A percentile compares a stretch with the other conserved stretches of the same genome.
Evolutionary conservation across 371 early-diverging fungal species (phyloP).

Genomic region (Phascolomyces articulosus): DNA sequence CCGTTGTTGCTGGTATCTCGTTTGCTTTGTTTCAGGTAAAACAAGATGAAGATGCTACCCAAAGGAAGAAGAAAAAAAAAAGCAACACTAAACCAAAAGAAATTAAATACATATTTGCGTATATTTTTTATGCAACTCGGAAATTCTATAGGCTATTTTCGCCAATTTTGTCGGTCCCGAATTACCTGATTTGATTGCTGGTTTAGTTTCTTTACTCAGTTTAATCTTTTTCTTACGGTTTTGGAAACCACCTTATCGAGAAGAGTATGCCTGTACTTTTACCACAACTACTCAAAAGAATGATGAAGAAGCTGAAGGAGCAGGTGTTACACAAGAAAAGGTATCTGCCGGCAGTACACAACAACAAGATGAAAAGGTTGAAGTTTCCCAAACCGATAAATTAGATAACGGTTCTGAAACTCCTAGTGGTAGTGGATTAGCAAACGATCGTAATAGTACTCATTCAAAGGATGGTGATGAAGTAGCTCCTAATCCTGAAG

Average conservation of each 20-base stretch:
- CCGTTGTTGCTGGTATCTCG: constrained; percentile 41
- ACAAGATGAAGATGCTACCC: too few relatives aligned
- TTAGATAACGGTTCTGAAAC: not conserved
- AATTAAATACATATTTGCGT: too few relatives aligned
- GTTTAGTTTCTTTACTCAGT: constrained; percentile 39
- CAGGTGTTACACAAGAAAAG: not conserved
- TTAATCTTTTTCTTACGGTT: constrained; percentile 45
- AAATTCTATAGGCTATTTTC: constrained; percentile 25
- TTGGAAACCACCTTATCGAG: constrained; percentile 50
- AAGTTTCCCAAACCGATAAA: not conserved
- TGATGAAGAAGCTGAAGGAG: constrained; percentile 4
- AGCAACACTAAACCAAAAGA: too few relatives aligned
- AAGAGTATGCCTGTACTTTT: constrained; percentile 26
- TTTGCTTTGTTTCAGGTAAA: constrained; percentile 45
- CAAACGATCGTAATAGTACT: not conserved
- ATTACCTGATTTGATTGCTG: constrained; percentile 53
- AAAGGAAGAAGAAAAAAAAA: too few relatives aligned
- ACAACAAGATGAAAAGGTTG: not conserved
- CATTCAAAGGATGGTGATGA: not conserved
- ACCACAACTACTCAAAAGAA: not conserved
- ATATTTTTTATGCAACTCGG: not conserved
- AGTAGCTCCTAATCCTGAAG: not conserved
- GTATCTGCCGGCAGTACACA: not conserved
- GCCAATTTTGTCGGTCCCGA: constrained; percentile 53
- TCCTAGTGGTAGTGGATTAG: not conserved